Evolutionary conservation across 139 green algal genomes (phyloP), one percentile per base, ranked within the genome.

Genomic region (Closterium sp.): DNA sequence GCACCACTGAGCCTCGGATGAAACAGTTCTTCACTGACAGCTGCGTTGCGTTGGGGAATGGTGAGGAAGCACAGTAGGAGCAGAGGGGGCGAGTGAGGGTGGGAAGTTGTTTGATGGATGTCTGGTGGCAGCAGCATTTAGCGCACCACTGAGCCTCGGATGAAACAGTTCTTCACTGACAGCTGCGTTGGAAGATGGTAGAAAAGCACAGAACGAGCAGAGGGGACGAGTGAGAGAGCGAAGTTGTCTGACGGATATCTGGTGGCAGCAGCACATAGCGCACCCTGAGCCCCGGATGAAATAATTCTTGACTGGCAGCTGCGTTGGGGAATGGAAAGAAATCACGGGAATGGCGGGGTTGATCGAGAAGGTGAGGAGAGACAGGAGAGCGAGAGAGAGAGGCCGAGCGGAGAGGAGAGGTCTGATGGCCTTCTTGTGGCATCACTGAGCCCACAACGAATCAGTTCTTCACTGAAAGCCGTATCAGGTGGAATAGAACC

Each of bases 101-200:
- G 84, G 84, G 84, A 70, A 17, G 32, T 38, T 4, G 32, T 38
- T 2, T 38, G 32, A 19, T 17, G 45, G 45, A 9, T 70, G 10
- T 96, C 96, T 6, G 96, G 92, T 31, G 98, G 98, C 6, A 99
- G 93, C 96, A 99, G 96, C 9, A 96, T 92, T 34, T 99, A 99
- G 10, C 98, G 95, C 11, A 99, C 98, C 0, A 99, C 98, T 2
- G 97, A 99, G 0, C 98, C 98, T 2, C 98, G 96, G 84, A 99
- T 97, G 95, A 99, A 99, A 96, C 98, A 99, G 93, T 98, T 99
- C 28, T 97, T 95, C 19, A 99, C 98, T n/a, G n/a, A n/a, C n/a
- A n/a, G n/a, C n/a, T n/a, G n/a, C n/a, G 0, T 97, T 99, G 70
- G 94, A 31, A 85, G 92, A 91, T 91, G 92, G 28, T 29, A 2